Base-by-base conservation (phyloP, 768 basidiomycete genomes). In the Boletus patriciae region DNA sequence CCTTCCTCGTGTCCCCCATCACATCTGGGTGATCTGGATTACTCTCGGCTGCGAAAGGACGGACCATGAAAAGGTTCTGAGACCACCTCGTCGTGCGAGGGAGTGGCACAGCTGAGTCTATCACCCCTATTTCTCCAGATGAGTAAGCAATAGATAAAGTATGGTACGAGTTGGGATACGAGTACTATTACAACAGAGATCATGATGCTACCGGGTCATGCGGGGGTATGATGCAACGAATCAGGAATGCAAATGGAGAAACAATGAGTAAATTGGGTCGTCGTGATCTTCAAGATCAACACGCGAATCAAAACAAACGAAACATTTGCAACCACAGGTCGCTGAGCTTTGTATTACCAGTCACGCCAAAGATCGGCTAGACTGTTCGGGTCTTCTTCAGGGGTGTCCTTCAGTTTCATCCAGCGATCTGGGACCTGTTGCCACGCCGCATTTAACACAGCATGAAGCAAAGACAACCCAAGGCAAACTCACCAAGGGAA, bases 351-450 rank as follows among this genome's bases (percentile, higher is more conserved):
- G 11, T 13, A 37, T 61, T 61, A 86, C 84, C 85, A 86, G 66
- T 85, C 85, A 3, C 83, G 83, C 83, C 84, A 85, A 40, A 85
- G 70, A 55, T 87, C 85, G 29, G 73, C 73, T 3, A 85, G 74
- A 57, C 74, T 69, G 54, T 79, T 78, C 6, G 80, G 73, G 58
- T 92, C 90, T 65, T 91, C 90, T 67, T 92, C 90, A 2, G 90
- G 83, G 0, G 80, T 78, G 63, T 93, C 90, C 52, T 80, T 83
- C 57, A 87, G 87, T 70, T 94, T 94, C 88, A 91, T 90, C 92
- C 92, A 94, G 48, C 92, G 83, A 71, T 94, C 92, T 11, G 92
- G 92, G 44, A 90, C 83, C 92, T 94, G 46, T 38, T 33, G 25
- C 21, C 23, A 47, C 3, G 60, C 10, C 11, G 18, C 31, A 27